These are phyloP conservation scores for Psidium guajava DNA, from an alignment of 345 rosid species.

Conservation along the genomic window DNA sequence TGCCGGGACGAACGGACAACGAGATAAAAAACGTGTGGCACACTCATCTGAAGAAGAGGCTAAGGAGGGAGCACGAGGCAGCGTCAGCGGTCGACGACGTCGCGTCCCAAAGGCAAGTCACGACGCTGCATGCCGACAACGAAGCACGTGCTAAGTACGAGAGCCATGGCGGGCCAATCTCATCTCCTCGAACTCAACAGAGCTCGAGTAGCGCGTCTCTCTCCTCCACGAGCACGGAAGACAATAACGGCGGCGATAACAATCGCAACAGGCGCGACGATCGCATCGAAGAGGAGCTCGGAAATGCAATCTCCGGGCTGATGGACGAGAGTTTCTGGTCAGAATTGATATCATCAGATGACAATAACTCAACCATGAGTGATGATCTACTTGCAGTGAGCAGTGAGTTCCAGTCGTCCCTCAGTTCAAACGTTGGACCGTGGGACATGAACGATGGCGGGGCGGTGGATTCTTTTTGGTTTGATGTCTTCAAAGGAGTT, in stretches of 20 bases:
- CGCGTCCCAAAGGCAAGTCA: background rate
- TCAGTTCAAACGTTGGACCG: background rate
- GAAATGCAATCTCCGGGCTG: background rate
- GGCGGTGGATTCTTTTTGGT: background rate
- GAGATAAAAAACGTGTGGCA: background rate
- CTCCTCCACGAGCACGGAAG: background rate
- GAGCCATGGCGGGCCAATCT: background rate
- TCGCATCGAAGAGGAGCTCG: background rate
- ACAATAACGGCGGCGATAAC: background rate
- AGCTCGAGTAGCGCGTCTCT: background rate
- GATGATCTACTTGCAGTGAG: background rate
- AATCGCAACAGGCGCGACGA: background rate
- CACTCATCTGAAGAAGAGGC: background rate
- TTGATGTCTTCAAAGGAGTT: background rate
- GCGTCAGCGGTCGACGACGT: background rate
- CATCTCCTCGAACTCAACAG: background rate
- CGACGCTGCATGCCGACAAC: background rate
- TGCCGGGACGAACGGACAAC: background rate
- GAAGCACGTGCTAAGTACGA: background rate
- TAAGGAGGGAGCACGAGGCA: background rate
- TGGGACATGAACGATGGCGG: background rate
- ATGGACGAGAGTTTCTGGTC: background rate
- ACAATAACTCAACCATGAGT: background rate
- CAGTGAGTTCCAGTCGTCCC: background rate
- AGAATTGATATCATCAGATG: background rate